Evolutionary conservation across 2,329 filamentous ascomycete genomes (phyloP).

Genomic region (Alternaria tenuissima): DNA sequence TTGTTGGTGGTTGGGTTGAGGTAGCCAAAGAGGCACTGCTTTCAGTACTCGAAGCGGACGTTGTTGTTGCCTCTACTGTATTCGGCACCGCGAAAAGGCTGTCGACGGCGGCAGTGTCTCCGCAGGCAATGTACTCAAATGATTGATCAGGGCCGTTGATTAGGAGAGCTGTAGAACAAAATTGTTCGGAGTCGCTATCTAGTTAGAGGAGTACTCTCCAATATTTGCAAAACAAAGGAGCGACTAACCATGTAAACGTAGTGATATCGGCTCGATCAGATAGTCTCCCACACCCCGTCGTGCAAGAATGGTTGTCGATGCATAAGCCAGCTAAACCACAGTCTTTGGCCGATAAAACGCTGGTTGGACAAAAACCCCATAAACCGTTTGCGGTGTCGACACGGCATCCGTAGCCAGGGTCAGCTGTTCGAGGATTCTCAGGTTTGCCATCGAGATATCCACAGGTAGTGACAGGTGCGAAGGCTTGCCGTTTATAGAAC

Average conservation of each 20-base stretch:
- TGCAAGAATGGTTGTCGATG: constrained; percentile 23
- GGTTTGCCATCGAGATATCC: constrained; percentile 23
- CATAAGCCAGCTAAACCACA: constrained; percentile 25
- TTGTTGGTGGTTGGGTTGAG: constrained; percentile 3
- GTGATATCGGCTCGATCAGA: constrained; percentile 14
- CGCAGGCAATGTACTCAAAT: constrained; percentile 27
- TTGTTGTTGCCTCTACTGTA: constrained; percentile 12
- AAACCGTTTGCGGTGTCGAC: constrained; percentile 25
- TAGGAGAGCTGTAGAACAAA: constrained; percentile 22
- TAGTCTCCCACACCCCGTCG: constrained; percentile 23
- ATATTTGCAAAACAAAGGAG: background rate
- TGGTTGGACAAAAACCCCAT: constrained; percentile 28
- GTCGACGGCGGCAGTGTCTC: constrained; percentile 12
- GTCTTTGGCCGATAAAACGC: constrained; percentile 17
- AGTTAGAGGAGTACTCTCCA: constrained; percentile 1
- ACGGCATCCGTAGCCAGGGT: constrained; percentile 18
- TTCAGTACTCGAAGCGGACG: constrained; percentile 13
- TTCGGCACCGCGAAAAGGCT: constrained; percentile 13
- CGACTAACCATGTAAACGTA: constrained; percentile 23
- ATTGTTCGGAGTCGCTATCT: constrained; percentile 12
- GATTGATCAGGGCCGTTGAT: constrained; percentile 23
- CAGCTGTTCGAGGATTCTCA: constrained; percentile 6
- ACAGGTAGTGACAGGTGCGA: constrained; percentile 16
- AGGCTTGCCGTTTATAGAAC: constrained; percentile 7
- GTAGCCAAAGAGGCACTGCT: constrained; percentile 6